Evolutionary conservation across 805 yeast genomes (phyloP), one percentile per base, ranked within the genome.

Genomic region (Candida insectalens): DNA sequence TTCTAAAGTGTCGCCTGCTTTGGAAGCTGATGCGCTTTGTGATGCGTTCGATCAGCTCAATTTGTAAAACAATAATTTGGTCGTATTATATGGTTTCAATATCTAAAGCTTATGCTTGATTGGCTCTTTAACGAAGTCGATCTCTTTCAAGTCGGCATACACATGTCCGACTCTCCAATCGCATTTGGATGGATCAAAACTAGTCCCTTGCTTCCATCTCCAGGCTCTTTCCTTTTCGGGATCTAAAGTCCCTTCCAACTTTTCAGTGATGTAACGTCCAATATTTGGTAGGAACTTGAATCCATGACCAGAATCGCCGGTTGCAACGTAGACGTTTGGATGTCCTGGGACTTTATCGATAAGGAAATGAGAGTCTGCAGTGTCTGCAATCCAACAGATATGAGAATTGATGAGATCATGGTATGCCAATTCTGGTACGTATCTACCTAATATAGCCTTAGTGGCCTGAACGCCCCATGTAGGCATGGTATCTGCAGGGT

Each of bases 1-100:
- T 19, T 63, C 64, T 33, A 63, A 63, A 26, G 47, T 83, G 34
- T 75, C 78, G 45, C 79, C 55, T 49, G 60, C 59, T 36, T 65
- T 65, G 22, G 94, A 83, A 55, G 67, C 76, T 38, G 81, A 74
- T 29, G 69, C 56, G 32, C 63, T 83, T 47, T 65, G 69, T 21
- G 63, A 62, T 36, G 55, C 58, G 26, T 57, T 74, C 47, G 68
- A 65, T 30, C 44, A 59, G 4, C 38, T 54, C 27, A 43, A 51
- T 27, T 38, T 49, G 28, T 60, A 41, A 47, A 20, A 6, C 19
- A 12, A 26, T n/a, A 13, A n/a, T n/a, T n/a, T n/a, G n/a, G n/a
- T n/a, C n/a, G n/a, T n/a, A n/a, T n/a, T n/a, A n/a, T 27, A 25
- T 17, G 12, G 18, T 19, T 28, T 34, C 10, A 20, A 8, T 27